phyloP scores from a whole-genome alignment of 1,284 basidiomycete species.

The Puccinia hordei region DNA sequence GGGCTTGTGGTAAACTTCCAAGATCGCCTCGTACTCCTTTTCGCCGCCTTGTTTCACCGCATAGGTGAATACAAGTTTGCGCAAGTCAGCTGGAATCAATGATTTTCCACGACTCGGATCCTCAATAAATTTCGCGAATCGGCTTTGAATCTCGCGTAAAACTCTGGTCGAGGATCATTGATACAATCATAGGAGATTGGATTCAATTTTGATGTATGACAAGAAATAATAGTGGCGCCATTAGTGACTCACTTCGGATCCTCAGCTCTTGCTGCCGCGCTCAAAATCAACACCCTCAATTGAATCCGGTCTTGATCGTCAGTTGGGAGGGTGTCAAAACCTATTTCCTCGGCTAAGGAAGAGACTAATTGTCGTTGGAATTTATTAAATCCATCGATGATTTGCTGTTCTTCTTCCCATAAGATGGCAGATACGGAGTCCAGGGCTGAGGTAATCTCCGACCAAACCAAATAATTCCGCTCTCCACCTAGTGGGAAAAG shows the following conservation, averaged over 20 bases:
- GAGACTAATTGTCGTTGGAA: conserved; percentile 40
- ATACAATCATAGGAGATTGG: neutral
- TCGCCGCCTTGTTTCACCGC: conserved; percentile 74
- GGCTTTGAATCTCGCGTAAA: conserved; percentile 39
- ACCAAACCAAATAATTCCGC: conserved; percentile 52
- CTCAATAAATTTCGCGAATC: conserved; percentile 38
- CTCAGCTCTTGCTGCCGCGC: conserved; percentile 58
- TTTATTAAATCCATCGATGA: conserved; percentile 38
- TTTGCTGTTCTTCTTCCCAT: conserved; percentile 40
- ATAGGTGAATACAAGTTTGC: conserved; percentile 59
- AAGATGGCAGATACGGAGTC: conserved; percentile 36
- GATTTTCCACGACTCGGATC: conserved; percentile 36
- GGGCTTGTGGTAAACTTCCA: conserved; percentile 73
- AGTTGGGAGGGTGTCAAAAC: conserved; percentile 38
- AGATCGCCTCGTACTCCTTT: conserved; percentile 75
- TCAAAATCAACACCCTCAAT: conserved; percentile 45
- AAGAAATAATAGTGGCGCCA: neutral
- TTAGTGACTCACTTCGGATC: conserved; percentile 65
- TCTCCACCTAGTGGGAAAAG: conserved; percentile 61
- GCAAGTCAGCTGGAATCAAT: conserved; percentile 55
- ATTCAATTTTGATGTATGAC: neutral
- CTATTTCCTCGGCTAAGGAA: conserved; percentile 35
- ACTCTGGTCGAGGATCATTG: conserved; percentile 20
- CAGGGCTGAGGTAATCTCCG: conserved; percentile 35
- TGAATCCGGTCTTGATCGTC: conserved; percentile 50